These are phyloP conservation scores for Lecanicillium sp. DNA, from an alignment of 2,329 filamentous ascomycete species.

Conservation along the genomic window DNA sequence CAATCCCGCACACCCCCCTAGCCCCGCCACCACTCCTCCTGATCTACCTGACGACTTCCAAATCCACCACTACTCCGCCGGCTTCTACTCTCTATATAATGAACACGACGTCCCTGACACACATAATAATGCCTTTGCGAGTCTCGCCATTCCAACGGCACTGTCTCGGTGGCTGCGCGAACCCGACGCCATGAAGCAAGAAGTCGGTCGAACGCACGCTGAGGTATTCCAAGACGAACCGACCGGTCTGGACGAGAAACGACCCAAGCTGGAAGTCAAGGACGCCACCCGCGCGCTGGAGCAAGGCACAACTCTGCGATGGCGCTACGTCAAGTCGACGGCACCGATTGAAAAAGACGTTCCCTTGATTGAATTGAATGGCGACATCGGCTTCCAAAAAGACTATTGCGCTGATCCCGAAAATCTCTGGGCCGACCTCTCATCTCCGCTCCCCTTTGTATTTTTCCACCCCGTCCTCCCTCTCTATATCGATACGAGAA, in stretches of 20 bases:
- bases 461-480: conserved; percentile 85
- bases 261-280: conserved; percentile 40
- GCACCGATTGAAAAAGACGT: conserved; percentile 48
- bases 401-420: conserved; percentile 60
- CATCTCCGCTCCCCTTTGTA: conserved; percentile 63
- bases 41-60: conserved; percentile 55
- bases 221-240: conserved; percentile 61
- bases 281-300: conserved; percentile 30
- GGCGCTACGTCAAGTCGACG: conserved; percentile 56
- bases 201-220: conserved; percentile 54
- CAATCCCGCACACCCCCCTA: conserved; percentile 54
- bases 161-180: conserved; percentile 75
- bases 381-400: conserved; percentile 65
- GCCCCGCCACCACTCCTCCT: conserved; percentile 69
- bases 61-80: conserved; percentile 62
- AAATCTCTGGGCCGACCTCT: conserved; percentile 62
- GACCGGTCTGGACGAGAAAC: conserved; percentile 32
- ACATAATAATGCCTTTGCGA: conserved; percentile 71
- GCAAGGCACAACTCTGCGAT: conserved; percentile 45
- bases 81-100: conserved; percentile 69
- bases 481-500: conserved; percentile 85
- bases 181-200: conserved; percentile 57
- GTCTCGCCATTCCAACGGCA: conserved; percentile 64
- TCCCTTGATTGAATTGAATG: conserved; percentile 65
- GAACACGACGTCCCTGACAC: conserved; percentile 50